A percentile compares a stretch with the other conserved stretches of the same genome.
Conservation (phyloP, 768 basidiomycete species). For the Lepiota subincarnata region DNA sequence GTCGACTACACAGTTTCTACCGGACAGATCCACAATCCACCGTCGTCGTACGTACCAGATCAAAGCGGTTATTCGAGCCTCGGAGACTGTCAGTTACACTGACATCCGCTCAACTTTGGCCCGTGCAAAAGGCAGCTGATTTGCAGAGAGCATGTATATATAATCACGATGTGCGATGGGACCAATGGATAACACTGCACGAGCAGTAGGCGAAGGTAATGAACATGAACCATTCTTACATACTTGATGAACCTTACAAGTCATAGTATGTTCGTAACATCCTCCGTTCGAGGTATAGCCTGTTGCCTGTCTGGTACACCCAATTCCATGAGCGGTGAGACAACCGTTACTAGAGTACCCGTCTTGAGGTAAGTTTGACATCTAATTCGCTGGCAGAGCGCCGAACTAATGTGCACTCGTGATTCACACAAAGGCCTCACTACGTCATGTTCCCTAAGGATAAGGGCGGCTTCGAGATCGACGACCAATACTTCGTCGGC, state of each 20-base stretch:
- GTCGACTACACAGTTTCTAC: no score
- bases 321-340: slow-evolving; percentile 91
- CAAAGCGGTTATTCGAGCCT: no score
- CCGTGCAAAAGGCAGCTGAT: neutral
- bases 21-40: no score
- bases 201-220: slow-evolving; percentile 5
- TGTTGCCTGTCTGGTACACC: slow-evolving; percentile 97
- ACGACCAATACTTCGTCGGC: slow-evolving; percentile 94
- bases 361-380: slow-evolving; percentile 65
- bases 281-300: slow-evolving; percentile 76
- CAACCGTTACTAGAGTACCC: slow-evolving; percentile 76
- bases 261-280: slow-evolving; percentile 74
- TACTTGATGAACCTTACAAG: slow-evolving; percentile 88
- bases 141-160: neutral
- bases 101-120: neutral
- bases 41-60: no score
- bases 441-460: slow-evolving; percentile 93
- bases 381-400: neutral
- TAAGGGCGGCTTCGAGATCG: slow-evolving; percentile 76
- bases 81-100: no score
- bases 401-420: neutral
- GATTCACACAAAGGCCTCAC: slow-evolving; percentile 70
- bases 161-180: slow-evolving; percentile 4
- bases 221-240: slow-evolving; percentile 80
- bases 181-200: slow-evolving; percentile 7